Evolutionary conservation across 164 flowering plant genomes (phyloP), one percentile per base, ranked within the genome.

Genomic region (Aristolochia fimbriata): DNA sequence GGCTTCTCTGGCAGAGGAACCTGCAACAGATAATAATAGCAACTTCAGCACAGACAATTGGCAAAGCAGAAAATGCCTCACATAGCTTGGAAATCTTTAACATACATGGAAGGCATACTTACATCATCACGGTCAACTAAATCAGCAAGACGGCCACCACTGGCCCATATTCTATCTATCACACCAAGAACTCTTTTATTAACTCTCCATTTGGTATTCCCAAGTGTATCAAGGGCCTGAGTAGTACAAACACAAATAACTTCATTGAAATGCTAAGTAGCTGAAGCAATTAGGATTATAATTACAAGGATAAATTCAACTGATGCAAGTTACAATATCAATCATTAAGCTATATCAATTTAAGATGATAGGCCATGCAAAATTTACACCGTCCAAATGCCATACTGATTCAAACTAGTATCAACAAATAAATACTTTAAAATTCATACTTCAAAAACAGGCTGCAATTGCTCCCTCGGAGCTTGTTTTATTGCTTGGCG

Each of bases 171-270:
- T 73, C 88, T 78, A 66, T 94, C 99, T 53, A 94, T 65, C 9
- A 94, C 80, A 65, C 71, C 61, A 70, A 91, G 95, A 13, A 94
- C 78, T 75, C 81, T 86, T 62, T 83, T 86, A 63, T 91, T 91
- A 55, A 94, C 65, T 74, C 93, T 83, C 99, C 99, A 94, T 73
- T 79, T 81, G 47, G 95, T 83, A 65, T 71, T 78, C 53, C 99
- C 99, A 59, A 94, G 96, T 2, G 91, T 86, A 82, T 94, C 80
- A 53, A 93, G 72, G 51, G 99, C 97, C 99, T 93, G 43, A 10
- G 8, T 37, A 10, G 43, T 37, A 37, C 4, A 5, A 37, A 37
- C 7, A 37, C 4, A 37, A 37, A 37, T 37, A 37, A 10, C 43
- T 6, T 37, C 8, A 37, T 10, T 37, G 43, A 37, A 37, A 5